Evolutionary conservation across 306 rosid genomes (phyloP), one percentile per base, ranked within the genome.

Genomic region (Vigna reflexopilosa): DNA sequence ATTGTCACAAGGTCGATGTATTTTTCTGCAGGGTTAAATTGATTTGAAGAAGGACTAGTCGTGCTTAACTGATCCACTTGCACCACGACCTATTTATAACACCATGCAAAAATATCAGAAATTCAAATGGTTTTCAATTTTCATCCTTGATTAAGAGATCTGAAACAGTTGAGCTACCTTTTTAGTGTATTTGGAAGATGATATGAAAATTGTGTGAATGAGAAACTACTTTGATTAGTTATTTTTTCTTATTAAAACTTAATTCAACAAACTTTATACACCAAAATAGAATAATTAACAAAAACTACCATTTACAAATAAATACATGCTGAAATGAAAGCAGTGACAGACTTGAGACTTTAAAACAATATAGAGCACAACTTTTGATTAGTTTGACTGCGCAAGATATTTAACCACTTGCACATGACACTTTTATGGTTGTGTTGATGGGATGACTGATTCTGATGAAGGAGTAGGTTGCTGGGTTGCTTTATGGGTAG

Each of bases 1-100:
- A 82, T 81, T 12, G 92, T 80, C 63, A 82, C 81, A 17, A 86
- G 4, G 17, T 81, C 85, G 61, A 88, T 83, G 82, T 89, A 87
- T 32, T 83, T 87, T 58, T 89, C 92, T 20, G 81, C 73, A 3
- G 93, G 88, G 55, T 87, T 86, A 85, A 77, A 81, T 69, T 77
- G 79, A 52, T 83, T 91, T 34, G 87, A 19, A 13, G 81, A 81
- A 30, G 93, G 88, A 81, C 49, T 81, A 22, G 83, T 87, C 17
- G 62, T 71, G 55, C 84, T 69, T 77, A 91, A 28, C 59, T 86
- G 81, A 73, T 87, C 88, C 57, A 77, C 69, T 34, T 34, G 84
- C 73, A 86, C 26, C 81, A 83, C 84, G 20, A 91, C 88, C 91
- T 89, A 49, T 50, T 69, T 50, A 15, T 61, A 42, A 30, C 12